Evolutionary conservation across 805 yeast species (phyloP).

Genomic region (Kodamaea kaohsiungensis): DNA sequence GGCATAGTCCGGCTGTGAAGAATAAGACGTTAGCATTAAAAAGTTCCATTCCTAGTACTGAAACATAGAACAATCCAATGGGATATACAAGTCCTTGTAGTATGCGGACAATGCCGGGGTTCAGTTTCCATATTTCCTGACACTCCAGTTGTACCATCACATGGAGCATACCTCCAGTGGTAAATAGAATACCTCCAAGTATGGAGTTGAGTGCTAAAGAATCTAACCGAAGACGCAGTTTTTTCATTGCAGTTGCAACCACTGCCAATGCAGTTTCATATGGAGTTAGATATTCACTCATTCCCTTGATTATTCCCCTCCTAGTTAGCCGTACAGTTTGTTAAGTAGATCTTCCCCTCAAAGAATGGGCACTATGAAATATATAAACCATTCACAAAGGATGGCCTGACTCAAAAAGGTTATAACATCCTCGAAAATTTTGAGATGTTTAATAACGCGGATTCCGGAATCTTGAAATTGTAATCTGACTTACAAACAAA

Average conservation of each 20-base stretch:
- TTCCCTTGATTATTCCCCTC: constrained; percentile 3
- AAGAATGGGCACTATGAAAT: background rate
- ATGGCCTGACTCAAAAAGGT: background rate
- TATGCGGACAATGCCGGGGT: constrained; percentile 55
- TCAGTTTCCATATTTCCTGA: constrained; percentile 38
- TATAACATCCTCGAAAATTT: background rate
- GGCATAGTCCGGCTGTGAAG: constrained; percentile 64
- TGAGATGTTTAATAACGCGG: constrained; percentile 3
- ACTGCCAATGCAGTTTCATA: constrained; percentile 83
- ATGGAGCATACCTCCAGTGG: constrained; percentile 73
- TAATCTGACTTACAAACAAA: background rate
- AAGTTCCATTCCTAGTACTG: constrained; percentile 71
- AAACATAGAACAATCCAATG: constrained; percentile 74
- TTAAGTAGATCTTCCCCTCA: background rate
- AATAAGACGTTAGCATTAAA: constrained; percentile 74
- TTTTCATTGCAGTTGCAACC: constrained; percentile 84
- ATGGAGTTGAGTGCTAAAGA: constrained; percentile 63
- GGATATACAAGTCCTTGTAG: constrained; percentile 66
- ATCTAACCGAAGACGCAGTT: constrained; percentile 64
- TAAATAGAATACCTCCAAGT: constrained; percentile 68
- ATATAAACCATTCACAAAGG: background rate
- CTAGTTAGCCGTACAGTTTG: background rate
- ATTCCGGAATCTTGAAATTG: background rate
- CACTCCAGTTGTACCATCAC: constrained; percentile 54
- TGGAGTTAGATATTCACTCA: constrained; percentile 59